Conservation (phyloP, 2,329 filamentous ascomycete genomes). For the Zasmidium cellare region DNA sequence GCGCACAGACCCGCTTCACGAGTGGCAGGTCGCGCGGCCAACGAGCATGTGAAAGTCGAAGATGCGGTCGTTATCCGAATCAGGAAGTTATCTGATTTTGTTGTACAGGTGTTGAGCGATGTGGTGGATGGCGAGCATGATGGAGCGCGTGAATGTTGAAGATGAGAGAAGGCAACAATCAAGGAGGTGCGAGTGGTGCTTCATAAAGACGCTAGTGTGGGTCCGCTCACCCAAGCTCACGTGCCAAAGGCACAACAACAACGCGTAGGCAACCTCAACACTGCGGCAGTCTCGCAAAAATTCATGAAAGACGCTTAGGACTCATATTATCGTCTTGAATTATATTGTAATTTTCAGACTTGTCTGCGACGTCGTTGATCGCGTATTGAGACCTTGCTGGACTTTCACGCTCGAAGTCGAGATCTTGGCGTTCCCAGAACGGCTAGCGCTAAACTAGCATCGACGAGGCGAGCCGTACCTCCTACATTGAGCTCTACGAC, state of each 20-base stretch:
- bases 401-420: too few relatives aligned
- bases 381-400: too few relatives aligned
- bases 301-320: too few relatives aligned
- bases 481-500: neutral
- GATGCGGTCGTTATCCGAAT: neutral
- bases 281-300: neutral
- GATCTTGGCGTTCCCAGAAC: neutral
- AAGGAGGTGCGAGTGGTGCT: neutral
- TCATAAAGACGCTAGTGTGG: neutral
- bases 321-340: too few relatives aligned
- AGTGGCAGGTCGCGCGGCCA: slow-evolving; percentile 2
- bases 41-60: slow-evolving; percentile 9
- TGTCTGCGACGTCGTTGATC: too few relatives aligned
- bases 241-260: neutral
- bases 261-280: neutral
- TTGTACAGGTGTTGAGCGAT: neutral
- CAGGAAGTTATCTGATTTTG: neutral
- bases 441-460: neutral
- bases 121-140: neutral
- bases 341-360: too few relatives aligned
- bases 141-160: neutral
- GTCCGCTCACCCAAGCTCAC: neutral
- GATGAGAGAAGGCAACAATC: neutral
- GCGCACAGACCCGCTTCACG: slow-evolving; percentile 2
- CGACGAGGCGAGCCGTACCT: neutral